A percentile compares a stretch with the other conserved stretches of the same genome.
Conservation (phyloP, 495 filamentous ascomycete genomes). For the Annulohypoxylon stygium region DNA sequence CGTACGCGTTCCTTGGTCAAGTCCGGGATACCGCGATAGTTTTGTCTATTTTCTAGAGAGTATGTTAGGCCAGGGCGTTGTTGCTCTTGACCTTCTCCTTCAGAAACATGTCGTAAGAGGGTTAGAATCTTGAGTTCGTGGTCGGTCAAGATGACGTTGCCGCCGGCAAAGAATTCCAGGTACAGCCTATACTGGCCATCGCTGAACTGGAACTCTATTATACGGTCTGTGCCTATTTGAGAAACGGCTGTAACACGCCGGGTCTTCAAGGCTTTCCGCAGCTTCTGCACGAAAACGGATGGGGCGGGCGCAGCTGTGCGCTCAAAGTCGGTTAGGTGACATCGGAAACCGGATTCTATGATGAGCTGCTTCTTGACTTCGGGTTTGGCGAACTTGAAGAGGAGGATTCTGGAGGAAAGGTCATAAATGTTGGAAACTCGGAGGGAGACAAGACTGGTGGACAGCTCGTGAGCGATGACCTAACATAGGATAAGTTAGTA, state of each 20-base stretch:
- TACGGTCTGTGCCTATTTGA: constrained; percentile 92
- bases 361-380: constrained; percentile 87
- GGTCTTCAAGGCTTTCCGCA: constrained; percentile 90
- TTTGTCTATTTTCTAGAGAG: constrained; percentile 83
- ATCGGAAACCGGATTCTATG: constrained; percentile 95
- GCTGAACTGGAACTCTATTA: constrained; percentile 92
- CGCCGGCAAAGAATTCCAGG: constrained; percentile 93
- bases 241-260: constrained; percentile 82
- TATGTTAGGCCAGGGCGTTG: constrained; percentile 84
- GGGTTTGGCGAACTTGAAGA: constrained; percentile 91
- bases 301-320: constrained; percentile 86
- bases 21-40: constrained; percentile 77
- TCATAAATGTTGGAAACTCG: constrained; percentile 96
- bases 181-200: constrained; percentile 90
- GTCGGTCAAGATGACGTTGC: constrained; percentile 94
- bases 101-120: constrained; percentile 81
- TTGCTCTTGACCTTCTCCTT: constrained; percentile 78
- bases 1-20: constrained; percentile 79
- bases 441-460: constrained; percentile 75
- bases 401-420: constrained; percentile 92
- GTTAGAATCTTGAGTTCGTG: constrained; percentile 80
- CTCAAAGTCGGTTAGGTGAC: constrained; percentile 90
- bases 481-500: constrained; percentile 52
- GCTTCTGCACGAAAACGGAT: constrained; percentile 81
- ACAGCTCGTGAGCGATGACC: constrained; percentile 95